Base-by-base conservation (phyloP, 495 filamentous ascomycete species). In the Penicillium goetzii region DNA sequence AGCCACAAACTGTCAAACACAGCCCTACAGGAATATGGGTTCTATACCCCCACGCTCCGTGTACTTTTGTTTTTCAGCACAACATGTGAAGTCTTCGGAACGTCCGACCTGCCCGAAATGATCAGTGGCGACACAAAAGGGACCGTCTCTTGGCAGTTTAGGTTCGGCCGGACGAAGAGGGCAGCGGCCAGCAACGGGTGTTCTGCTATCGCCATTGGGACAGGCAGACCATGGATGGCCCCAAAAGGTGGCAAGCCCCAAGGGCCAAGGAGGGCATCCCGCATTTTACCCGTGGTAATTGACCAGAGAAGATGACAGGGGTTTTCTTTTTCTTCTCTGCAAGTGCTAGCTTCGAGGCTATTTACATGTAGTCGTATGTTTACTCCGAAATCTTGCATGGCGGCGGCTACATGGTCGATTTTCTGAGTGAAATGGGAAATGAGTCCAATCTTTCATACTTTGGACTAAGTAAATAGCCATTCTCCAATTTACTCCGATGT, bases 151-250 rank as follows among this genome's bases (percentile, higher is more conserved):
- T 23, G 38, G 21, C 36, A 28, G 60, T 0, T 36, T 49, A 43
- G 60, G 17, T 32, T 57, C 60, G 43, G 53, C 60, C 60, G 60
- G 41, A 23, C 19, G 38, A 51, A 30, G 6, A 55, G 30, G 1
- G 52, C 47, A 51, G 25, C 47, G 47, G 47, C 47, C 47, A 51
- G 47, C 47, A 51, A 30, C 47, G 47, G 47, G 12, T 17, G 23
- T 45, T 3, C 23, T 28, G 6, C 15, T 17, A 28, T 17, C 10
- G 36, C 14, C 23, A 7, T 51, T n/a, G n/a, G 47, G 25, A 23
- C 17, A 23, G 12, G 23, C 4, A 51, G 47, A 30, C 47, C 47
- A 51, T 30, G 47, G 47, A 28, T 30, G 23, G 10, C 14, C 25
- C 25, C 25, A 11, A 28, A 30, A n/a, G 52, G 52, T 55, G 52